Evolutionary conservation across 768 basidiomycete genomes (phyloP).

Genomic region (Lactifluus rugatus): DNA sequence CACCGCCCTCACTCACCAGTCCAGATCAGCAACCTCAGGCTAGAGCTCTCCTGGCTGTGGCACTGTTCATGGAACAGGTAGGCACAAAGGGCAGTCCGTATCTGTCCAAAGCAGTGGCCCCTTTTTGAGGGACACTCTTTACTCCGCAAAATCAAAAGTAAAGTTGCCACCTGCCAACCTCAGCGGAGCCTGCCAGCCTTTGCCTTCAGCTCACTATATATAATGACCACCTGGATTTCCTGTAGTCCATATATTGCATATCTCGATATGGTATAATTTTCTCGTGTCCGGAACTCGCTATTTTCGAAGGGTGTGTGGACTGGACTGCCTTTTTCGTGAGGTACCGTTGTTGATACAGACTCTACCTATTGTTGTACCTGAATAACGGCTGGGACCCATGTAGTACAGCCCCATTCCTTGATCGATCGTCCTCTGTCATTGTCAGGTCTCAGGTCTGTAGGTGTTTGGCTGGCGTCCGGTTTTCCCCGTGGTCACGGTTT

Average conservation of each 20-base stretch:
- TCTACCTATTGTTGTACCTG: not conserved
- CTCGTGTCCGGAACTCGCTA: not conserved
- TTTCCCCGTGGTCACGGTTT: not conserved
- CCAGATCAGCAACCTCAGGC: too few relatives aligned
- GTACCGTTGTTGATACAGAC: not conserved
- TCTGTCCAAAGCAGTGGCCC: not conserved
- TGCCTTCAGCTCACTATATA: not conserved
- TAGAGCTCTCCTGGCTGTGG: too few relatives aligned
- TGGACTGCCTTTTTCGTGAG: not conserved
- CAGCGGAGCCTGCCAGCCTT: too few relatives aligned
- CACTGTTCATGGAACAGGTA: too few relatives aligned
- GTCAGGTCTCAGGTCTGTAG: not conserved
- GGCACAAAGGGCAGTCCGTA: too few relatives aligned
- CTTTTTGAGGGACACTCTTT: not conserved
- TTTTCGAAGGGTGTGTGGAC: not conserved
- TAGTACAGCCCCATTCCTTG: not conserved
- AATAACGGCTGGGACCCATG: not conserved
- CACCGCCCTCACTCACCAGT: not conserved
- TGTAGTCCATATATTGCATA: not conserved
- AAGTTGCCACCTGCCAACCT: too few relatives aligned
- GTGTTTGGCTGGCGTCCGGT: not conserved
- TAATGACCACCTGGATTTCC: not conserved
- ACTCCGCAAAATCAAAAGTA: too few relatives aligned
- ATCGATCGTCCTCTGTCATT: not conserved
- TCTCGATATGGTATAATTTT: not conserved